Conservation (phyloP, 2,329 filamentous ascomycete genomes). For the Monilinia vaccinii-corymbosi region DNA sequence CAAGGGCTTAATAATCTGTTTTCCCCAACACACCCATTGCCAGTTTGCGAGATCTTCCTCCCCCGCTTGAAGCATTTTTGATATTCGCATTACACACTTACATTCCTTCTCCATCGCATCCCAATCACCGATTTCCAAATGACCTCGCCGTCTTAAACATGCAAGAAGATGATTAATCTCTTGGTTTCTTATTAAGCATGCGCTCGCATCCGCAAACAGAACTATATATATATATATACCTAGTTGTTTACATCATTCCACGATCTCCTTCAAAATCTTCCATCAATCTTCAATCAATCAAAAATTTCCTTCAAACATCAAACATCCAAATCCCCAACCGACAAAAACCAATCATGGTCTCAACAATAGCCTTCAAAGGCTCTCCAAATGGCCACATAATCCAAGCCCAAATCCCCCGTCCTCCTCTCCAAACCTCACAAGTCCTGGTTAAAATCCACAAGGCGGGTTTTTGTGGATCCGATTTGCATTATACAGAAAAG, state of each 20-base stretch:
- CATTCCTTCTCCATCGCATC: background rate
- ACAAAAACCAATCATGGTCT: background rate
- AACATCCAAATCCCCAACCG: background rate
- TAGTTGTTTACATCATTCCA: background rate
- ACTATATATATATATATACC: background rate
- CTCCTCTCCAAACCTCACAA: conserved; percentile 24
- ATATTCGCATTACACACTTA: background rate
- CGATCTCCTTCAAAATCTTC: background rate
- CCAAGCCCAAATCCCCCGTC: background rate
- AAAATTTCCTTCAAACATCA: background rate
- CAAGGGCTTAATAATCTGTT: background rate
- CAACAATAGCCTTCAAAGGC: conserved; percentile 2
- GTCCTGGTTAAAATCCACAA: conserved; percentile 53
- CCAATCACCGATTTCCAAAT: background rate
- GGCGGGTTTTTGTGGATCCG: conserved; percentile 56
- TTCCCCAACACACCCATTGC: background rate
- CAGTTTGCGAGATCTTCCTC: background rate
- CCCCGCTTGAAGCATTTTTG: background rate
- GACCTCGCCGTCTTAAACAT: background rate
- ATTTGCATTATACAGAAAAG: conserved; percentile 29
- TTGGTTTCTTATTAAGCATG: background rate
- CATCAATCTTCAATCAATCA: background rate
- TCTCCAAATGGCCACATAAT: background rate
- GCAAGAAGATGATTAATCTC: background rate
- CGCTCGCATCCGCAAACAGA: background rate